phyloP scores from a whole-genome alignment of 75 land plant genomes.

The Gnetum montanum region DNA sequence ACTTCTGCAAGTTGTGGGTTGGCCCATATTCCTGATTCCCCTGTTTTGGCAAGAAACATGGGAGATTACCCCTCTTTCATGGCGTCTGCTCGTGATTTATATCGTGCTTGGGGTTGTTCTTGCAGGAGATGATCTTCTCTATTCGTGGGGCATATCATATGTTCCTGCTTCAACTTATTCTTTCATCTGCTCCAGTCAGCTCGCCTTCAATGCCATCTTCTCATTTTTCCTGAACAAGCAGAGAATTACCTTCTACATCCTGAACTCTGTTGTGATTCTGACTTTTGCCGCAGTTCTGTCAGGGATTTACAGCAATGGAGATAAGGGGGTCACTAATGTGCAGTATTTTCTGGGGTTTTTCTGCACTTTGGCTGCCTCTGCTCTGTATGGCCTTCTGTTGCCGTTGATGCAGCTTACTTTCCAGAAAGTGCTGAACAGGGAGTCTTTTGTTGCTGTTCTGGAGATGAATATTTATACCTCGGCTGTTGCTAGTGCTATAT shows the following conservation, averaged over 20 bases:
- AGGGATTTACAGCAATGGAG: conserved; percentile 12
- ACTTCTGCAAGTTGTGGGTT: too few relatives aligned
- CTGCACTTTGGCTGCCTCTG: conserved; percentile 38
- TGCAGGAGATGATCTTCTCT: conserved; percentile 50
- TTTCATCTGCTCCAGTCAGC: conserved; percentile 37
- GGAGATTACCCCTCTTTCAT: too few relatives aligned
- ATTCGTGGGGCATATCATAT: conserved; percentile 38
- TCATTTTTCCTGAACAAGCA: conserved; percentile 40
- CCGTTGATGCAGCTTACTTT: conserved; percentile 35
- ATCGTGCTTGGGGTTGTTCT: conserved; percentile 29
- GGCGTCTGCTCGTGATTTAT: too few relatives aligned
- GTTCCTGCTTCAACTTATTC: conserved; percentile 61
- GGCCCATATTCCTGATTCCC: too few relatives aligned
- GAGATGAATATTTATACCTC: conserved; percentile 29
- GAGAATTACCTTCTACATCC: conserved; percentile 27
- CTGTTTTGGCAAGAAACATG: too few relatives aligned
- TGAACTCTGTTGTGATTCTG: conserved; percentile 47
- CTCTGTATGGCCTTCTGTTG: conserved; percentile 24
- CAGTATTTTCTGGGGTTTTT: conserved; percentile 32
- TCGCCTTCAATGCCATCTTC: conserved; percentile 56
- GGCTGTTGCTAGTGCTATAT: conserved; percentile 16
- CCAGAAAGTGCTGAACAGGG: conserved; percentile 16
- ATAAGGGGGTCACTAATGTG: neutral
- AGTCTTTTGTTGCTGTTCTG: conserved; percentile 15
- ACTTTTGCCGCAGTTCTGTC: conserved; percentile 42